Base-by-base conservation (phyloP, 768 basidiomycete species). In the Collybia nuda region DNA sequence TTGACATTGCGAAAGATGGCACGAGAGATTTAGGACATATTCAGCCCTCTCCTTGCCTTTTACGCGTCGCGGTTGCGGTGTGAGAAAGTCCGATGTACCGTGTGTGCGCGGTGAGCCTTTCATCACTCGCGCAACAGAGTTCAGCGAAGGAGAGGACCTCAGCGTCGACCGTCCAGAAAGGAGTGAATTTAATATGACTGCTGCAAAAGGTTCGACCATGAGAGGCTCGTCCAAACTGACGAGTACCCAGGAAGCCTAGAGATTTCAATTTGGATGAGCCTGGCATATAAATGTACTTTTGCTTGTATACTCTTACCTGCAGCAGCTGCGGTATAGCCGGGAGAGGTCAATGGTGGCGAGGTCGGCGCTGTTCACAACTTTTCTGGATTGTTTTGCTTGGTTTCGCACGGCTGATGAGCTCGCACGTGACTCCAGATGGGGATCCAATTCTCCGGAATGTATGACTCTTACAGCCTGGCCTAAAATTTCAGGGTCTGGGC, bases 121-220 rank as follows among this genome's bases (percentile, higher is more conserved):
- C 18, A 56, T 46, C 7, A 52, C 53, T 41, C 57, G 56, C 7
- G 51, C 50, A 26, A 61, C 47, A 1, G 59, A 56, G 17, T 44
- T 46, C n/a, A 61, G 14, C 29, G 55, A 59, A 18, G 50, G 36
- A 65, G 59, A 46, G 65, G 42, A 53, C 62, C 55, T 47, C 50
- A 58, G 47, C 58, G 61, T 55, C 40, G 66, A 63, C 57, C 67
- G 68, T 44, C 65, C 64, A 24, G 70, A 69, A 48, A 77, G 69
- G 54, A 82, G 58, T 44, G 77, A 69, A 65, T 73, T 75, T 66
- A 79, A 64, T 56, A 84, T 68, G 65, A 76, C 75, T 39, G 78
- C 73, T 51, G 78, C 76, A 56, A 86, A 68, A 61, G 82, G 80
- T 73, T 86, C 82, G 60, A 85, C 74, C 84, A 85, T 86, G 72